These are phyloP conservation scores for Podospora fimiseda DNA, from an alignment of 495 filamentous ascomycete species.

Conservation along the genomic window DNA sequence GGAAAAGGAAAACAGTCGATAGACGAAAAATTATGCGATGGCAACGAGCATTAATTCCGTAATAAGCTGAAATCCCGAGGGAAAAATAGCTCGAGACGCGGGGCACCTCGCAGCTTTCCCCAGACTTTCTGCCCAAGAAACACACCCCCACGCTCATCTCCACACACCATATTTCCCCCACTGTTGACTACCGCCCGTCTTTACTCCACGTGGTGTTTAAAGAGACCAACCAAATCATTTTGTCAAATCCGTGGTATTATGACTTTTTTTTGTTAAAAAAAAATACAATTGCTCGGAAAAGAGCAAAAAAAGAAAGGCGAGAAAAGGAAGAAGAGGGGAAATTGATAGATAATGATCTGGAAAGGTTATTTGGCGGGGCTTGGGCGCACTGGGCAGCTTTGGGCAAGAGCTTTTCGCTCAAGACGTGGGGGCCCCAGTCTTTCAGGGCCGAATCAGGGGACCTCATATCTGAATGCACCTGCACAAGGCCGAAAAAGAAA, in stretches of 20 bases:
- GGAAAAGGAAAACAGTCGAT: neutral
- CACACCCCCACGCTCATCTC: constrained; percentile 25
- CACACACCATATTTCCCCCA: constrained; percentile 13
- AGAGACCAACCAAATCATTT: neutral
- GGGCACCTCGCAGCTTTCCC: constrained; percentile 2
- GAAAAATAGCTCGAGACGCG: constrained; percentile 13
- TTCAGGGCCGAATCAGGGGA: no score
- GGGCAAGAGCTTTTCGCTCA: constrained; percentile 10
- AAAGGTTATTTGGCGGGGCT: neutral
- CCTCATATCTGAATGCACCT: no score
- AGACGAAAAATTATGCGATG: neutral
- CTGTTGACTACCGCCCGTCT: neutral
- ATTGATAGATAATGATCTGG: no score
- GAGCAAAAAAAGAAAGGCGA: no score
- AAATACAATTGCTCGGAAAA: no score
- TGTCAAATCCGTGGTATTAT: neutral
- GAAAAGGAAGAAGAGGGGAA: no score
- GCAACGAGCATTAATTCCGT: constrained; percentile 9
- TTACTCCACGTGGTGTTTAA: constrained; percentile 12
- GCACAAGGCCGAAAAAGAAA: neutral
- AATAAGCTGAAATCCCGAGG: constrained; percentile 4
- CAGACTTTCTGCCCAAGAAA: neutral
- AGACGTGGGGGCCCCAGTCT: constrained; percentile 18
- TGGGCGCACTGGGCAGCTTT: constrained; percentile 11
- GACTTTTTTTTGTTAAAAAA: no score